A percentile compares a stretch with the other conserved stretches of the same genome.
Evolutionary conservation across 805 yeast genomes (phyloP).

Genomic region (Starmerella roubikii): DNA sequence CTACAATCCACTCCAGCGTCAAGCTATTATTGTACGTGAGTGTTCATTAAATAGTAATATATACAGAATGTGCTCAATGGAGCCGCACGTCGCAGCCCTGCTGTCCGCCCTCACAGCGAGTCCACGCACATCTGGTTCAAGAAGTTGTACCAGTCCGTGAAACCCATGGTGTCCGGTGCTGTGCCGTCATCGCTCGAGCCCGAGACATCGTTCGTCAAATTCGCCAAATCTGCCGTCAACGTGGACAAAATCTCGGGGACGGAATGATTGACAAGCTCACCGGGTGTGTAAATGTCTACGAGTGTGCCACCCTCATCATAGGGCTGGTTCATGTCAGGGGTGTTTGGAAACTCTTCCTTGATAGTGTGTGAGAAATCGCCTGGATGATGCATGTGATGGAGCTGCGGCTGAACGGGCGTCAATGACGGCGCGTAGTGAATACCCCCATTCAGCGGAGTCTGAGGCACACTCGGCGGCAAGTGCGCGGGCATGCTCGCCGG

Average conservation of each 20-base stretch:
- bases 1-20: no score
- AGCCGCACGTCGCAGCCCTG: not conserved
- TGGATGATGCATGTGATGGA: not conserved
- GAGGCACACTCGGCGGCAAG: no score
- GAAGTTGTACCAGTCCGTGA: conserved; percentile 31
- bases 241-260: not conserved
- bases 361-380: no score
- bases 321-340: no score
- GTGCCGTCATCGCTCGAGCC: conserved; percentile 16
- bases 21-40: no score
- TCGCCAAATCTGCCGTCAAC: not conserved
- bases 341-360: no score
- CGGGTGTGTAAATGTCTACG: no score
- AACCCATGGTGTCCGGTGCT: conserved; percentile 25
- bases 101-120: not conserved
- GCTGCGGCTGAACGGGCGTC: not conserved
- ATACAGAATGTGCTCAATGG: no score
- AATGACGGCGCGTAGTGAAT: not conserved
- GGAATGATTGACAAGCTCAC: not conserved
- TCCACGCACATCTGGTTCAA: conserved; percentile 14
- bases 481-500: no score
- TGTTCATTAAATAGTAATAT: no score
- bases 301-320: no score
- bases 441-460: not conserved
- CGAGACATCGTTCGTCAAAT: no score